A percentile compares a stretch with the other conserved stretches of the same genome.
These are phyloP conservation scores for Rubia peregrina DNA, from an alignment of 305 asterid genomes.

Conservation along the genomic window DNA sequence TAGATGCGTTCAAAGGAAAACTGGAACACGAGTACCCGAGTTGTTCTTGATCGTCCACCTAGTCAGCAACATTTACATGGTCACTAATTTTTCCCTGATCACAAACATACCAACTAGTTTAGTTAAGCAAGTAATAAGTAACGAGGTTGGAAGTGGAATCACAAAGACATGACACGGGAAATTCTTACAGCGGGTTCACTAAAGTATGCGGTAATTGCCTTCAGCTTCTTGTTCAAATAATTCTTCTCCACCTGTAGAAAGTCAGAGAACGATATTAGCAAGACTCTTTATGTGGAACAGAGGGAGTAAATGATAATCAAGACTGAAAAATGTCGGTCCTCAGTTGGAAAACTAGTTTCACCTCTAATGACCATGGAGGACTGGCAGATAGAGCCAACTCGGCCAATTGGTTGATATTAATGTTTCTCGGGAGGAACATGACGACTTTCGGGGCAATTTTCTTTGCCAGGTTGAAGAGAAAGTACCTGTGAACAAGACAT, in stretches of 20 bases:
- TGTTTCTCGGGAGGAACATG: slow-evolving; percentile 89
- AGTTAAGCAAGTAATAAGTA: not conserved
- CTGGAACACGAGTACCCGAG: not conserved
- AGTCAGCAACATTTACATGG: not conserved
- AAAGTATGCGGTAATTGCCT: slow-evolving; percentile 86
- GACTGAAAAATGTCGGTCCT: not conserved
- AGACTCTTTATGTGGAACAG: not conserved
- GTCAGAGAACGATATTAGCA: not conserved
- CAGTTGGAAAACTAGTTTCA: slow-evolving; percentile 16
- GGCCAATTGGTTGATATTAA: slow-evolving; percentile 63
- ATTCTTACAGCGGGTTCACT: slow-evolving; percentile 25
- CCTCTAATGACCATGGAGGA: slow-evolving; percentile 95
- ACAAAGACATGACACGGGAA: not conserved
- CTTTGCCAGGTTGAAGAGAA: slow-evolving; percentile 53
- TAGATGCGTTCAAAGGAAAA: no score
- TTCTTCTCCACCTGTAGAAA: slow-evolving; percentile 70
- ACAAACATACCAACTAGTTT: not conserved
- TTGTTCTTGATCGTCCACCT: not conserved
- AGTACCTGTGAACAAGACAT: slow-evolving; percentile 35
- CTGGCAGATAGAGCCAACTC: slow-evolving; percentile 55
- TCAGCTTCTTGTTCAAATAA: slow-evolving; percentile 62
- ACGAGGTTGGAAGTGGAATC: not conserved
- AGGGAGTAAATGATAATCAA: not conserved
- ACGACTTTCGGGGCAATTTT: slow-evolving; percentile 61
- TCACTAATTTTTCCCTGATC: not conserved